A percentile compares a stretch with the other conserved stretches of the same genome.
Conservation (phyloP, 495 filamentous ascomycete species). For the Polyplosphaeria fusca region DNA sequence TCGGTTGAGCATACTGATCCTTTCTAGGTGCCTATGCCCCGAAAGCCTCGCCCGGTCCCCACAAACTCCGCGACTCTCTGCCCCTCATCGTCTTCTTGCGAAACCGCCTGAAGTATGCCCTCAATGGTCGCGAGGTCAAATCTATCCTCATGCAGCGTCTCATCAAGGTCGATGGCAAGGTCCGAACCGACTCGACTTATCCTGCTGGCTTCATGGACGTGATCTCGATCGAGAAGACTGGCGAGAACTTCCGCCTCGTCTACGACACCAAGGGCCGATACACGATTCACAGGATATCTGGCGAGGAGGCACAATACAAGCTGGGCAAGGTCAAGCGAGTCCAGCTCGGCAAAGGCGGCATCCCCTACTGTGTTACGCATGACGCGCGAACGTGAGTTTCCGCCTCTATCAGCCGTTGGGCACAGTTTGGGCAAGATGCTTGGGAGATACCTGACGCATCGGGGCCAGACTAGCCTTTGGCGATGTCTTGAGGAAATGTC, state of each 20-base stretch:
- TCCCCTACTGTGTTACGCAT: slow-evolving; percentile 99
- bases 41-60: slow-evolving; percentile 91
- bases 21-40: slow-evolving; percentile 72
- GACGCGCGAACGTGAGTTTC: slow-evolving; percentile 98
- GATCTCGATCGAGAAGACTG: slow-evolving; percentile 97
- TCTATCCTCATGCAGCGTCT: slow-evolving; percentile 99
- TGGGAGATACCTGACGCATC: slow-evolving; percentile 23
- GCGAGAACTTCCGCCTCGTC: slow-evolving; percentile 98
- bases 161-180: slow-evolving; percentile 99
- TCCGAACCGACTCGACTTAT: slow-evolving; percentile 97
- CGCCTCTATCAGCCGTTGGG: slow-evolving; percentile 97
- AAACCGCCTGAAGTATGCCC: slow-evolving; percentile 98
- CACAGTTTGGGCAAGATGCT: slow-evolving; percentile 77
- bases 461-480: slow-evolving; percentile 57
- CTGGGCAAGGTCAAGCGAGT: slow-evolving; percentile 99
- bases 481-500: slow-evolving; percentile 32
- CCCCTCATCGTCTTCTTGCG: slow-evolving; percentile 98
- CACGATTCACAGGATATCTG: slow-evolving; percentile 98
- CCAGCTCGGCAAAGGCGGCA: slow-evolving; percentile 96
- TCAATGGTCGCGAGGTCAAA: slow-evolving; percentile 96
- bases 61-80: slow-evolving; percentile 99
- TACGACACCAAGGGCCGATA: slow-evolving; percentile 99
- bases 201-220: slow-evolving; percentile 99
- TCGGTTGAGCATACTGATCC: not conserved
- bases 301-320: slow-evolving; percentile 99